phyloP scores from a whole-genome alignment of 2,329 filamentous ascomycete genomes.

The Alternaria metachromatica region DNA sequence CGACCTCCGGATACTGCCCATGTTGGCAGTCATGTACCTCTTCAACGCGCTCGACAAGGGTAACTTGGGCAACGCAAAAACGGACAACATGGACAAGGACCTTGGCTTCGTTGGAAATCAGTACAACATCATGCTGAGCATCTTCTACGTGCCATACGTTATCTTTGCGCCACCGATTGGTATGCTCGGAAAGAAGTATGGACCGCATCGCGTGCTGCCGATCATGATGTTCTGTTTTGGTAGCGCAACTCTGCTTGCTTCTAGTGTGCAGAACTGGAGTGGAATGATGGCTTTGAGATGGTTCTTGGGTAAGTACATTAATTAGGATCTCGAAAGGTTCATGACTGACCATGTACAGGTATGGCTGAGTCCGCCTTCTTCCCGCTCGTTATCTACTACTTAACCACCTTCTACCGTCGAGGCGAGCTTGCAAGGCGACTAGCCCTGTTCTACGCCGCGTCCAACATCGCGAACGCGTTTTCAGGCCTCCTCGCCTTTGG shows the following conservation, averaged over 20 bases:
- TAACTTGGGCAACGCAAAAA: slow-evolving; percentile 54
- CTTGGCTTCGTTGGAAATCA: slow-evolving; percentile 67
- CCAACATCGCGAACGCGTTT: slow-evolving; percentile 74
- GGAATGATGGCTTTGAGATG: slow-evolving; percentile 72
- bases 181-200: slow-evolving; percentile 73
- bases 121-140: slow-evolving; percentile 70
- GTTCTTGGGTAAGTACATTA: slow-evolving; percentile 63
- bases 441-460: slow-evolving; percentile 77
- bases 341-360: slow-evolving; percentile 28
- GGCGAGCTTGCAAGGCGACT: slow-evolving; percentile 73
- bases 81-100: slow-evolving; percentile 56
- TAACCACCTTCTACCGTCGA: slow-evolving; percentile 70
- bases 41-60: slow-evolving; percentile 54
- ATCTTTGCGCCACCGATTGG: slow-evolving; percentile 70
- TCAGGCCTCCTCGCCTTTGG: slow-evolving; percentile 66
- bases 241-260: slow-evolving; percentile 66
- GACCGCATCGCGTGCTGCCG: slow-evolving; percentile 68
- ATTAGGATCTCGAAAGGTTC: rapidly evolving
- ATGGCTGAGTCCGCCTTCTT: slow-evolving; percentile 74
- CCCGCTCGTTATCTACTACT: slow-evolving; percentile 70
- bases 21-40: slow-evolving; percentile 66
- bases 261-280: slow-evolving; percentile 64
- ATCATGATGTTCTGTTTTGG: slow-evolving; percentile 74
- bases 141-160: slow-evolving; percentile 80
- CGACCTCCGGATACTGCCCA: slow-evolving; percentile 61